Evolutionary conservation across 352 stramenopile species (phyloP), one percentile per base, ranked within the genome.

Genomic region (Thraustochytrium sp.): DNA sequence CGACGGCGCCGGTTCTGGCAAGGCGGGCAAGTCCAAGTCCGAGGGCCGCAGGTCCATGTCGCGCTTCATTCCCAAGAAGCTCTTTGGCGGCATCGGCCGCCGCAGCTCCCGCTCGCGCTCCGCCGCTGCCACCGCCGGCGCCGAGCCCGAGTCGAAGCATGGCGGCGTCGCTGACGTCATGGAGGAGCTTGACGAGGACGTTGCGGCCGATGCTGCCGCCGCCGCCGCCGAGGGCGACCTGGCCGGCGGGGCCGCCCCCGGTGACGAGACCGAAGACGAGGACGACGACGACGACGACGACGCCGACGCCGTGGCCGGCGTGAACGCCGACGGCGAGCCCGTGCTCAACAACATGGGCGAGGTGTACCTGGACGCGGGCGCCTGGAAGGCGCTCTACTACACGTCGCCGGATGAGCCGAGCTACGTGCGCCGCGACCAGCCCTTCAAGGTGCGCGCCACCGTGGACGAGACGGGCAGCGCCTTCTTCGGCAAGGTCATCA

Each of bases 401-500:
- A 80, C n/a, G 11, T 9, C 5, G 5, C 18, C 5, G 18, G 31
- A 2, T 26, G 68, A 75, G 13, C 62, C 62, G 36, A 54, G 36
- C 36, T 75, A 54, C 62, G 16, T 75, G 36, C 49, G 51, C 21
- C 62, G 62, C 13, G 21, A 26, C 8, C 8, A 26, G 8, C 31
- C 31, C 36, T 75, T 55, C 62, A 75, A 75, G 62, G n/a, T 49
- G 21, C 62, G 34, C 31, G 68, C 31, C n/a, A 21, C 68, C 8
- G 68, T 80, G 46, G 68, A 64, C 68, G 68, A 42, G 46, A 11
- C n/a, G 4, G 68, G 68, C 9, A 31, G 4, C 13, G 36, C 38
- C 4, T 80, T 80, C 42, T 80, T 36, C 29, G 68, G 68, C 40
- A 80, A 80, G 51, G 44, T 80, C 13, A 26, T 80, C 26, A 1